Conservation (phyloP, 805 yeast species). For the Yamadazyma kitorensis region DNA sequence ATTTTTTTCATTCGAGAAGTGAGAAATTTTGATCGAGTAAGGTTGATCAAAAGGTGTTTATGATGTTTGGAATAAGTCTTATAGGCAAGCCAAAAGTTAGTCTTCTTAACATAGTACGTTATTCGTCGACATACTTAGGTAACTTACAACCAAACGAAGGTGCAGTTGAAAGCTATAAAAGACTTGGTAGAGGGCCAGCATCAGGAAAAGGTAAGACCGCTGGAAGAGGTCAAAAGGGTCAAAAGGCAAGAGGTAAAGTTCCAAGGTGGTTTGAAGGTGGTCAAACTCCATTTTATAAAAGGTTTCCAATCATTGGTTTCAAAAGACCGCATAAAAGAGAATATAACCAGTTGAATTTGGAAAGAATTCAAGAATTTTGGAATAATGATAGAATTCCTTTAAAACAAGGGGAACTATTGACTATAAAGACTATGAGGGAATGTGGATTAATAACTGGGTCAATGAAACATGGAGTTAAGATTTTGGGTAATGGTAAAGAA, state of each 20-base stretch:
- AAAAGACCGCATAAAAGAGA: slow-evolving; percentile 57
- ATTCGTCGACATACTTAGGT: slow-evolving; percentile 37
- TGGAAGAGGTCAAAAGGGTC: slow-evolving; percentile 98
- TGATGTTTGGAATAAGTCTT: too few relatives aligned
- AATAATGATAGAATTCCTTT: slow-evolving; percentile 61
- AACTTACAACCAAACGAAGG: slow-evolving; percentile 57
- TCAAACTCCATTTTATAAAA: slow-evolving; percentile 85
- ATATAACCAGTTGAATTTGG: slow-evolving; percentile 60
- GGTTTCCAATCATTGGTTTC: slow-evolving; percentile 88
- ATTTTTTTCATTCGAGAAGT: too few relatives aligned
- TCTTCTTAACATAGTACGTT: slow-evolving; percentile 5
- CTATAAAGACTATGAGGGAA: slow-evolving; percentile 74
- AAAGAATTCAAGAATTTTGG: slow-evolving; percentile 68
- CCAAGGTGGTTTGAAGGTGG: slow-evolving; percentile 98
- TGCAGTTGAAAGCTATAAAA: slow-evolving; percentile 57
- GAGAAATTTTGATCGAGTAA: too few relatives aligned
- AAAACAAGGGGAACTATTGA: slow-evolving; percentile 58
- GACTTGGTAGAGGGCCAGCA: slow-evolving; percentile 96
- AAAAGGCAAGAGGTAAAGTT: slow-evolving; percentile 89
- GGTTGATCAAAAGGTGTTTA: too few relatives aligned
- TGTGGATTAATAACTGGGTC: slow-evolving; percentile 71
- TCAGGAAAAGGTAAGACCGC: slow-evolving; percentile 92
- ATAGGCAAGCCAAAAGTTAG: too few relatives aligned
- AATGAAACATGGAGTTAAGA: slow-evolving; percentile 74
- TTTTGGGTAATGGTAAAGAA: slow-evolving; percentile 63